Conservation (phyloP, 2,329 filamentous ascomycete genomes). For the Talaromyces piceae region DNA sequence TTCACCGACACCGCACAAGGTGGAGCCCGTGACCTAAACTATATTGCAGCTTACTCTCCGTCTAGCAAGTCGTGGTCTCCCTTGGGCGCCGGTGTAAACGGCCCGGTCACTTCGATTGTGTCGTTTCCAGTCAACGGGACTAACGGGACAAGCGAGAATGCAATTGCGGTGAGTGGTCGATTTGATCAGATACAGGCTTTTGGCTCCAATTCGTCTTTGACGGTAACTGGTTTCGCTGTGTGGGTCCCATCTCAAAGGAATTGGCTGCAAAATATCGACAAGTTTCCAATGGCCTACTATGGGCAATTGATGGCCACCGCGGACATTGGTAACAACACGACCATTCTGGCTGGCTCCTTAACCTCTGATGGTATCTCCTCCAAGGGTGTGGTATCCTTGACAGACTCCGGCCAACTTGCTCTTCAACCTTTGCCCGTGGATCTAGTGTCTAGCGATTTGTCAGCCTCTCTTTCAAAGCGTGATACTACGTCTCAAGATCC, state of each 20-base stretch:
- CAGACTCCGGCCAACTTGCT: slow-evolving; percentile 28
- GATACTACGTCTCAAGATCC: slow-evolving; percentile 38
- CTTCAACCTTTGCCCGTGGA: slow-evolving; percentile 44
- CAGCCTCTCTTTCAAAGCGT: slow-evolving; percentile 38
- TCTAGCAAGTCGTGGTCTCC: slow-evolving; percentile 63
- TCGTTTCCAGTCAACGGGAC: slow-evolving; percentile 74
- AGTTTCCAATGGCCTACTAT: slow-evolving; percentile 57
- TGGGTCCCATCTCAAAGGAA: slow-evolving; percentile 82
- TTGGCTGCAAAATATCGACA: slow-evolving; percentile 76
- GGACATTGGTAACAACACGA: slow-evolving; percentile 43
- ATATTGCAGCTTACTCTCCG: slow-evolving; percentile 70
- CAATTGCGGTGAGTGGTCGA: slow-evolving; percentile 70
- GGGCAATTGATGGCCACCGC: slow-evolving; percentile 67
- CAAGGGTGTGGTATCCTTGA: slow-evolving; percentile 64
- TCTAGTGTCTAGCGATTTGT: slow-evolving; percentile 27
- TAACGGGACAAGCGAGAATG: slow-evolving; percentile 58
- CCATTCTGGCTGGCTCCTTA: slow-evolving; percentile 77
- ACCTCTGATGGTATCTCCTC: slow-evolving; percentile 66
- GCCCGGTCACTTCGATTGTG: slow-evolving; percentile 65
- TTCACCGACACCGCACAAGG: slow-evolving; percentile 68
- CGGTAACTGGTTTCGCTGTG: slow-evolving; percentile 70
- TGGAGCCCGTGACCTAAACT: slow-evolving; percentile 57
- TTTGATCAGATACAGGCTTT: slow-evolving; percentile 69
- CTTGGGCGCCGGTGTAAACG: slow-evolving; percentile 80
- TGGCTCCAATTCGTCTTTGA: slow-evolving; percentile 49